These are phyloP conservation scores for Monilinia vaccinii-corymbosi DNA, from an alignment of 2,329 filamentous ascomycete genomes.

Conservation along the genomic window DNA sequence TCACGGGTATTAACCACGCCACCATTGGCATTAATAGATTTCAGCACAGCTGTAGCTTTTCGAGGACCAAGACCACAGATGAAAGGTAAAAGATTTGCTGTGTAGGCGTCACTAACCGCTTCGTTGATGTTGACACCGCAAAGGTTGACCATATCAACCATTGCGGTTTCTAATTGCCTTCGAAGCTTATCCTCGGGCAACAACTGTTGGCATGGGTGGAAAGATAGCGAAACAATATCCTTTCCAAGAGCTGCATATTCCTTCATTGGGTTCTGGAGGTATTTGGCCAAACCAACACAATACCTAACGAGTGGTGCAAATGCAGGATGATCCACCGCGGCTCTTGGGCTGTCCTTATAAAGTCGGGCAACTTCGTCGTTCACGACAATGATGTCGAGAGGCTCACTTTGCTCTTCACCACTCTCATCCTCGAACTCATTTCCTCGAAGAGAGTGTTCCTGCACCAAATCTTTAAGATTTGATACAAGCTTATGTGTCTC, in stretches of 20 bases:
- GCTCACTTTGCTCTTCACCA: constrained; percentile 65
- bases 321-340: constrained; percentile 69
- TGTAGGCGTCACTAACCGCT: constrained; percentile 70
- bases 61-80: constrained; percentile 85
- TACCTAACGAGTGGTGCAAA: constrained; percentile 74
- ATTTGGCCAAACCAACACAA: constrained; percentile 79
- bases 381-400: constrained; percentile 79
- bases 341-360: constrained; percentile 84
- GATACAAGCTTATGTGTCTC: constrained; percentile 78
- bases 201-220: constrained; percentile 83
- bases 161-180: constrained; percentile 83
- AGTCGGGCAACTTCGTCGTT: constrained; percentile 96
- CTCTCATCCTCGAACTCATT: constrained; percentile 80
- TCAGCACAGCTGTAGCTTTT: constrained; percentile 77
- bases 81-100: constrained; percentile 81
- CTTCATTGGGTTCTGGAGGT: constrained; percentile 91
- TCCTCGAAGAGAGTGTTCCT: constrained; percentile 66
- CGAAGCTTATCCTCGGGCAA: constrained; percentile 79
- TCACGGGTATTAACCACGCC: constrained; percentile 76
- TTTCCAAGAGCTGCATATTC: constrained; percentile 90
- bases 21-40: constrained; percentile 86
- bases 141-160: constrained; percentile 98
- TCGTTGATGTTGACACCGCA: constrained; percentile 94
- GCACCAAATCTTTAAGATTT: constrained; percentile 70
- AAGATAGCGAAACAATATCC: constrained; percentile 77